A percentile compares a stretch with the other conserved stretches of the same genome.
phyloP scores from a whole-genome alignment of 179 eudicot species.

The Heliamphora ciliata region DNA sequence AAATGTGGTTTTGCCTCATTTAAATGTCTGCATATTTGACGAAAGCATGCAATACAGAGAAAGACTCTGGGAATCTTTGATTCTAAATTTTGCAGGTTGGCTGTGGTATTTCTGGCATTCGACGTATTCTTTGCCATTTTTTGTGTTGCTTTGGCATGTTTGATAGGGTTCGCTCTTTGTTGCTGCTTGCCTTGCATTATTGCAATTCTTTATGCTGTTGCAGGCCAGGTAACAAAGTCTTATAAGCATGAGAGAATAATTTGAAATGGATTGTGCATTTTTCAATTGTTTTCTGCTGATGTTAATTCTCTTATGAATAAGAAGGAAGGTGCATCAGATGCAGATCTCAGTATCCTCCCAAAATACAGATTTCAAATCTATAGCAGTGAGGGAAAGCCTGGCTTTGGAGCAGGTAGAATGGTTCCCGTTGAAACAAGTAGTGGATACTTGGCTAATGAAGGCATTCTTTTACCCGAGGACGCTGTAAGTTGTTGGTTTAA shows the following conservation, averaged over 20 bases:
- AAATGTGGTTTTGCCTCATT: neutral
- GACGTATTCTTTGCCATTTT: slow-evolving; percentile 95
- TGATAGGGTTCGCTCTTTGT: slow-evolving; percentile 89
- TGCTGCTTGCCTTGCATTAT: slow-evolving; percentile 98
- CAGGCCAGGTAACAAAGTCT: slow-evolving; percentile 68
- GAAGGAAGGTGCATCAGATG: slow-evolving; percentile 98
- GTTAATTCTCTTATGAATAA: slow-evolving; percentile 19
- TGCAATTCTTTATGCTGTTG: slow-evolving; percentile 87
- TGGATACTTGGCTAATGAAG: slow-evolving; percentile 58
- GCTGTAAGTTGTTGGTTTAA: slow-evolving; percentile 52
- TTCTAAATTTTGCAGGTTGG: slow-evolving; percentile 57
- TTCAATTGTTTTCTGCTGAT: neutral
- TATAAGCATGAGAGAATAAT: neutral
- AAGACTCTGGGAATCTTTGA: slow-evolving; percentile 11
- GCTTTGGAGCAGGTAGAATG: slow-evolving; percentile 73
- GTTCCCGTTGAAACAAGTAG: slow-evolving; percentile 58
- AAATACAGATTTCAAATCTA: slow-evolving; percentile 57
- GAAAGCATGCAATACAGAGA: neutral
- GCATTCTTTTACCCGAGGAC: slow-evolving; percentile 76
- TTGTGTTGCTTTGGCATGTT: slow-evolving; percentile 84
- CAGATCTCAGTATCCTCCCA: slow-evolving; percentile 71
- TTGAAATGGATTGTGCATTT: neutral
- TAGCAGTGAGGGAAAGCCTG: slow-evolving; percentile 41
- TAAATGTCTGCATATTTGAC: neutral
- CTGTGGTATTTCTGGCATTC: slow-evolving; percentile 87